A percentile compares a stretch with the other conserved stretches of the same genome.
Evolutionary conservation across 164 flowering plant genomes (phyloP).

Genomic region (Warburgia ugandensis): DNA sequence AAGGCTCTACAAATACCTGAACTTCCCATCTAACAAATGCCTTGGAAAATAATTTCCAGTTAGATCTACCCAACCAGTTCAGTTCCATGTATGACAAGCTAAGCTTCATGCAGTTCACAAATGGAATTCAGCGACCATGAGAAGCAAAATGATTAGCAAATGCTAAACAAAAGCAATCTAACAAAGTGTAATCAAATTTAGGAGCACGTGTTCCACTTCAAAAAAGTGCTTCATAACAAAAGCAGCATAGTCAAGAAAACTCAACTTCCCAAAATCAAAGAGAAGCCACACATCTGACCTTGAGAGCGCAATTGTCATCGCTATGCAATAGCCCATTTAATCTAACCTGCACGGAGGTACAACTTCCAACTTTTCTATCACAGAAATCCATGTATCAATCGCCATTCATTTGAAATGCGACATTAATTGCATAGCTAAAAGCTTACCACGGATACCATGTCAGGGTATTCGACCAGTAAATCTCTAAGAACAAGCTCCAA

Average conservation of each 20-base stretch:
- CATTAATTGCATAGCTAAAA: background rate
- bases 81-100: too few relatives aligned
- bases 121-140: too few relatives aligned
- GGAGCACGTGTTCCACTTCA: too few relatives aligned
- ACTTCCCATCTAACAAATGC: too few relatives aligned
- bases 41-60: too few relatives aligned
- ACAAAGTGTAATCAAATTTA: too few relatives aligned
- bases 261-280: background rate
- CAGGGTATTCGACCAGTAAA: conserved; percentile 48
- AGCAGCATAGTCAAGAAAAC: background rate
- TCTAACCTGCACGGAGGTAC: conserved; percentile 46
- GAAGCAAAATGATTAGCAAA: too few relatives aligned
- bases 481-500: conserved; percentile 79
- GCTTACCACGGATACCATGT: conserved; percentile 71
- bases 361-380: background rate
- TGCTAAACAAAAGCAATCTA: too few relatives aligned
- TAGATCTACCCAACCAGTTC: too few relatives aligned
- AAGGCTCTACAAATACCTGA: too few relatives aligned
- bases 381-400: background rate
- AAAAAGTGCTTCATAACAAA: background rate
- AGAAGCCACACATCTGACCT: conserved; percentile 34
- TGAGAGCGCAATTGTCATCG: conserved; percentile 73
- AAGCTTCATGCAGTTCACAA: too few relatives aligned
- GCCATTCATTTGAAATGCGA: too few relatives aligned
- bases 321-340: conserved; percentile 76